These are phyloP conservation scores for Metschnikowia corniflorae DNA, from an alignment of 805 yeast species.

Conservation along the genomic window DNA sequence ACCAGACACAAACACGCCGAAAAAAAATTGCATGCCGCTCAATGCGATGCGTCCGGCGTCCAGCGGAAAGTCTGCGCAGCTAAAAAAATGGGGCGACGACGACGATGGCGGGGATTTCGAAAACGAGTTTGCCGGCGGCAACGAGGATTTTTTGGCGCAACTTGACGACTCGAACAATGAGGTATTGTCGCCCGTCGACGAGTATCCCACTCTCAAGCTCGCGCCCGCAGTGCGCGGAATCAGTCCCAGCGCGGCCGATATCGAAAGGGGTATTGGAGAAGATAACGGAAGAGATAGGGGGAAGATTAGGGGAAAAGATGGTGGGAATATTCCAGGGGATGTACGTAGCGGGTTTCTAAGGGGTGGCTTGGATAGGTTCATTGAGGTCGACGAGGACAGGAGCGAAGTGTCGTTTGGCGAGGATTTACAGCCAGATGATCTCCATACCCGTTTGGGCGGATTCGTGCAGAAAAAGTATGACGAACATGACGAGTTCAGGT, in stretches of 20 bases:
- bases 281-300: too few species aligned
- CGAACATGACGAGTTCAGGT: neutral
- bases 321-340: neutral
- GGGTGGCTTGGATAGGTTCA: slow-evolving; percentile 4
- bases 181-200: slow-evolving; percentile 6
- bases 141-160: slow-evolving; percentile 7
- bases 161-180: slow-evolving; percentile 7
- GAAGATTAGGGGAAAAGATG: too few species aligned
- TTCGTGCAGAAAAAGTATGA: too few species aligned
- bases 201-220: slow-evolving; percentile 6
- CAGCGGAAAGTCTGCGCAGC: slow-evolving; percentile 7
- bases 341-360: neutral
- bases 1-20: too few species aligned
- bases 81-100: slow-evolving; percentile 15
- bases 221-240: slow-evolving; percentile 1
- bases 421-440: slow-evolving; percentile 3
- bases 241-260: slow-evolving; percentile 5
- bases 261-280: neutral
- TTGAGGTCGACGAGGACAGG: slow-evolving; percentile 10
- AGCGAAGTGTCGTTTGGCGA: slow-evolving; percentile 10
- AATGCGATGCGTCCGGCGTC: slow-evolving; percentile 3
- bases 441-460: neutral
- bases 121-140: slow-evolving; percentile 1
- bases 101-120: slow-evolving; percentile 6
- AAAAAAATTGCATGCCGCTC: slow-evolving; percentile 5